Evolutionary conservation across 2,329 filamentous ascomycete species (phyloP).

Genomic region (Helicocarpus griseus): DNA sequence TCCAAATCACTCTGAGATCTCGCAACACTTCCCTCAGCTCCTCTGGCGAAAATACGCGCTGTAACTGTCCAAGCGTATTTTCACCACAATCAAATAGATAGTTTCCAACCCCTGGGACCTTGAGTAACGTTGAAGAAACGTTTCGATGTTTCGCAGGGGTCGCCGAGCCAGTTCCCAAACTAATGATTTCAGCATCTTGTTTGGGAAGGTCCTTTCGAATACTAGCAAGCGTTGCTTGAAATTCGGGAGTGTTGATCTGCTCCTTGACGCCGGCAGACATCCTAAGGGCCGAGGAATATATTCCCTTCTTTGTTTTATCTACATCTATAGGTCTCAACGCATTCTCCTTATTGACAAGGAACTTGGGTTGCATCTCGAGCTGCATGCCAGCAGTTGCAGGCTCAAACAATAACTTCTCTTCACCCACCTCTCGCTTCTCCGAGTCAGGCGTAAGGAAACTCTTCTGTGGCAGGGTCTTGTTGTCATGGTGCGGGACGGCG

Average conservation of each 20-base stretch:
- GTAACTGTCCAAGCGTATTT: constrained; percentile 79
- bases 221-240: constrained; percentile 28
- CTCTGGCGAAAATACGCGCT: constrained; percentile 57
- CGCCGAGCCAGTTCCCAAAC: constrained; percentile 85
- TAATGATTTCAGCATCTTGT: constrained; percentile 69
- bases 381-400: constrained; percentile 34
- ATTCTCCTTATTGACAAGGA: constrained; percentile 24
- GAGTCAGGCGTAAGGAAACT: not conserved
- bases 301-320: constrained; percentile 3
- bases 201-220: constrained; percentile 58
- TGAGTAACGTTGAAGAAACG: constrained; percentile 77
- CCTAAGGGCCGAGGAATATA: not conserved
- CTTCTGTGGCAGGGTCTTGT: constrained; percentile 33
- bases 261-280: constrained; percentile 6
- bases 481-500: constrained; percentile 57
- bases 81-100: constrained; percentile 90
- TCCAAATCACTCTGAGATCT: constrained; percentile 75
- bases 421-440: too few species aligned
- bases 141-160: constrained; percentile 89
- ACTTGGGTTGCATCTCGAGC: constrained; percentile 39
- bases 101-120: constrained; percentile 74
- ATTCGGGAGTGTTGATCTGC: constrained; percentile 21
- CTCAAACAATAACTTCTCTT: constrained; percentile 6
- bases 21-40: constrained; percentile 62
- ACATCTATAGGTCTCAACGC: constrained; percentile 21